Evolutionary conservation across 1,139 yeast genomes (phyloP).

Genomic region (Pichia sp.): DNA sequence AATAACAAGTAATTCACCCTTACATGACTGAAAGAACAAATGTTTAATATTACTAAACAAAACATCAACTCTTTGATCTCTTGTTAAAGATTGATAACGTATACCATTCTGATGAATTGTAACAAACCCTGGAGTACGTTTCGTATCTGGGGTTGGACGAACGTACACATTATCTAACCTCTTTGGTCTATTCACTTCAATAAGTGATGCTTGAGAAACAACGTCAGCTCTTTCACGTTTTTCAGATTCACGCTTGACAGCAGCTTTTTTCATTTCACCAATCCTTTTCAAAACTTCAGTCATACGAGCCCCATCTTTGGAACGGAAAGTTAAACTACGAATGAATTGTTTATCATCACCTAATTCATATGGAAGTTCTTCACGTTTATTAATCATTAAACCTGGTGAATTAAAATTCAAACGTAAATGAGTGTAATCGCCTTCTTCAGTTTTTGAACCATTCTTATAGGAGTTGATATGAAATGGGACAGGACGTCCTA

Average conservation of each 20-base stretch:
- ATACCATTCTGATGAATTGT: constrained; percentile 96
- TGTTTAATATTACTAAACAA: constrained; percentile 88
- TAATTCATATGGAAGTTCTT: constrained; percentile 87
- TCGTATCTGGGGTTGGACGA: constrained; percentile 95
- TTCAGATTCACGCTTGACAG: constrained; percentile 86
- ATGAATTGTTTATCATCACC: constrained; percentile 79
- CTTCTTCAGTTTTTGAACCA: constrained; percentile 94
- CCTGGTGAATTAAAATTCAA: constrained; percentile 94
- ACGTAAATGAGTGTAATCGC: constrained; percentile 86
- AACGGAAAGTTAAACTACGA: constrained; percentile 81
- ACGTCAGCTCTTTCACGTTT: constrained; percentile 92
- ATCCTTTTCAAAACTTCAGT: constrained; percentile 85
- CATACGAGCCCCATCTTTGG: constrained; percentile 89
- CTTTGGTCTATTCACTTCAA: constrained; percentile 79
- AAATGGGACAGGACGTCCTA: constrained; percentile 97
- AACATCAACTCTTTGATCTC: constrained; percentile 86
- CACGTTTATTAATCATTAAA: constrained; percentile 44
- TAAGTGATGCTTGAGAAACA: constrained; percentile 81
- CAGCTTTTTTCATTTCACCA: constrained; percentile 86
- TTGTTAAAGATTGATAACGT: constrained; percentile 78
- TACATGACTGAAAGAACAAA: constrained; percentile 91
- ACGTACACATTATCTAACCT: constrained; percentile 84
- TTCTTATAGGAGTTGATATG: constrained; percentile 91
- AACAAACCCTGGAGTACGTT: constrained; percentile 85
- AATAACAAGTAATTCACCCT: constrained; percentile 87